Conservation (phyloP, 2,329 filamentous ascomycete species). For the Penicillium sp. region DNA sequence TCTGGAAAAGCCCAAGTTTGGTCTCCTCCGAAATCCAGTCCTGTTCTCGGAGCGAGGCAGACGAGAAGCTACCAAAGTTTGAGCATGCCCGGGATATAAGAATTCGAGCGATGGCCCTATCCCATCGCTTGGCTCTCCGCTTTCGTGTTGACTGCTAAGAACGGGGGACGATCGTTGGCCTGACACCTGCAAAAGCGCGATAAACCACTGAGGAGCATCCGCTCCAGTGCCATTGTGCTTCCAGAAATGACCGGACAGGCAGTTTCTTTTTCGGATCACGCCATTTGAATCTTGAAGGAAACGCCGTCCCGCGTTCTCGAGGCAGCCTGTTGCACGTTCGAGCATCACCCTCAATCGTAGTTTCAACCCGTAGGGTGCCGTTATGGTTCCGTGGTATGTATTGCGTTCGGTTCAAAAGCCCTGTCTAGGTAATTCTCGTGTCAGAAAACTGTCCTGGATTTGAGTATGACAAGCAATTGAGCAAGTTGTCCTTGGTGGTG, state of each 20-base stretch:
- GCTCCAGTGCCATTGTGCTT: constrained; percentile 31
- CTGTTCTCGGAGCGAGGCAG: constrained; percentile 26
- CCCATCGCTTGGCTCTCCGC: constrained; percentile 19
- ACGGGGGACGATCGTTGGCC: constrained; percentile 19
- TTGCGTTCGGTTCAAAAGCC: constrained; percentile 27
- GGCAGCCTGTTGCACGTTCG: constrained; percentile 51
- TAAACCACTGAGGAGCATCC: constrained; percentile 37
- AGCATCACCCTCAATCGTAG: constrained; percentile 48
- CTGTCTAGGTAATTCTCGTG: constrained; percentile 1
- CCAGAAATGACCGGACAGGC: constrained; percentile 41
- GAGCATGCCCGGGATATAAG: constrained; percentile 39
- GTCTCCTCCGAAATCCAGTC: constrained; percentile 27
- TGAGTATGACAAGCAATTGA: not conserved
- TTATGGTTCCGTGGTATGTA: constrained; percentile 21
- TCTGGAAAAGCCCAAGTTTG: constrained; percentile 23
- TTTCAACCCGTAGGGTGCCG: constrained; percentile 29
- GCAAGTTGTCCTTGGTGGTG: constrained; percentile 19
- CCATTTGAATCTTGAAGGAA: constrained; percentile 43
- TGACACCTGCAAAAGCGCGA: constrained; percentile 30
- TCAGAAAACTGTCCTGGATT: constrained; percentile 5
- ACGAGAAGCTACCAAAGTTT: constrained; percentile 24
- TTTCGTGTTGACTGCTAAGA: constrained; percentile 12
- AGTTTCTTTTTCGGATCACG: constrained; percentile 38
- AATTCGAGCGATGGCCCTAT: constrained; percentile 39
- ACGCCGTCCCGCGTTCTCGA: constrained; percentile 52